These are phyloP conservation scores for Phaeoacremonium minimum DNA, from an alignment of 2,329 filamentous ascomycete genomes.

Conservation along the genomic window DNA sequence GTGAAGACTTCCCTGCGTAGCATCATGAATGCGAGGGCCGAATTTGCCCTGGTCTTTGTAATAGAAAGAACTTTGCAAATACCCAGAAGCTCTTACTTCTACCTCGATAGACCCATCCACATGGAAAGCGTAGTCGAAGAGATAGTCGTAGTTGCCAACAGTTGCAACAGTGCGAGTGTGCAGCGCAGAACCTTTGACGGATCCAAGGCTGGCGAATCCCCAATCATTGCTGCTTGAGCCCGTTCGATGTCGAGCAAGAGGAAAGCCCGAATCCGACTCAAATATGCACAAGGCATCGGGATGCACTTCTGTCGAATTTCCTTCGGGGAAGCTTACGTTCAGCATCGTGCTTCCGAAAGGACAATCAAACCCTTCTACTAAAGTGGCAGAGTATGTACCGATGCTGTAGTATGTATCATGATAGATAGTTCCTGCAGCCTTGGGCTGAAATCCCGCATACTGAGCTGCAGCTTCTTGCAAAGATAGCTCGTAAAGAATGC, in stretches of 20 bases:
- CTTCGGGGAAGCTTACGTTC: slow-evolving; percentile 23
- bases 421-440: slow-evolving; percentile 33
- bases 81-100: slow-evolving; percentile 29
- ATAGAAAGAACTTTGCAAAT: slow-evolving; percentile 28
- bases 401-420: slow-evolving; percentile 34
- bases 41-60: slow-evolving; percentile 25
- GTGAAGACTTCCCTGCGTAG: slow-evolving; percentile 27
- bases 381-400: slow-evolving; percentile 25
- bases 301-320: slow-evolving; percentile 20
- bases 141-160: slow-evolving; percentile 37
- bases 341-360: slow-evolving; percentile 31
- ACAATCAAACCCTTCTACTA: slow-evolving; percentile 37
- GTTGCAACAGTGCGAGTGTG: slow-evolving; percentile 32
- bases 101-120: slow-evolving; percentile 32
- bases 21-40: slow-evolving; percentile 27
- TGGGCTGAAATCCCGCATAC: slow-evolving; percentile 43
- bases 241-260: slow-evolving; percentile 27
- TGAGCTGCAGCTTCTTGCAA: slow-evolving; percentile 49
- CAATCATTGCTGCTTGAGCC: slow-evolving; percentile 15
- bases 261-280: slow-evolving; percentile 28
- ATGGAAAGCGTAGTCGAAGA: slow-evolving; percentile 27
- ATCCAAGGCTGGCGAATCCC: slow-evolving; percentile 23
- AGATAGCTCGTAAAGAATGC: slow-evolving; percentile 47
- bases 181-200: slow-evolving; percentile 26
- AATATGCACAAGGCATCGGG: slow-evolving; percentile 32